Percentiles rank a stretch among this genome's conserved stretches.
These are phyloP conservation scores for Penicillium sp. DNA, from an alignment of 2,329 filamentous ascomycete species.

Conservation along the genomic window DNA sequence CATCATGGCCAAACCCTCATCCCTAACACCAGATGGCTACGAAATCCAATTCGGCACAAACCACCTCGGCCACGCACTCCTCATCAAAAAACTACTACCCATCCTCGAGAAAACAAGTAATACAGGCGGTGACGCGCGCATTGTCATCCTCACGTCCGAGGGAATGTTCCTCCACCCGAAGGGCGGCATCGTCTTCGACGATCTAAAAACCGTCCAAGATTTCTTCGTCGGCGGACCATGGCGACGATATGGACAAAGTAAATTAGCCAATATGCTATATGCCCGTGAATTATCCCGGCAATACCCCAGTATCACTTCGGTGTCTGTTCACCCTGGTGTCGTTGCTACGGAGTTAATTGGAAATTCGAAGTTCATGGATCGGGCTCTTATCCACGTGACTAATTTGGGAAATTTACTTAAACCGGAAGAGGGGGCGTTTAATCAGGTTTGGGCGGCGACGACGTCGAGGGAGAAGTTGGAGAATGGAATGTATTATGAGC, in stretches of 20 bases:
- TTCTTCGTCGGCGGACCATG: constrained; percentile 32
- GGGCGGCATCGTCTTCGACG: constrained; percentile 24
- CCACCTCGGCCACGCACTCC: constrained; percentile 35
- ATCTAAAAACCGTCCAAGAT: constrained; percentile 20
- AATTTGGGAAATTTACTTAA: constrained; percentile 24
- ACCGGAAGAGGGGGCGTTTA: constrained; percentile 48
- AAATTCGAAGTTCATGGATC: constrained; percentile 21
- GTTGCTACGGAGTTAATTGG: constrained; percentile 47
- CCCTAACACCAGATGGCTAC: constrained; percentile 37
- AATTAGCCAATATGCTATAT: constrained; percentile 57
- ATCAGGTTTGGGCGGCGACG: constrained; percentile 52
- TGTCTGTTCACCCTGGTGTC: constrained; percentile 52
- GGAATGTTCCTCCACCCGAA: constrained; percentile 21
- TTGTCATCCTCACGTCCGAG: constrained; percentile 34
- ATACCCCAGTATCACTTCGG: constrained; percentile 45
- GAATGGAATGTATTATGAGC: constrained; percentile 22
- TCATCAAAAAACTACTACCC: constrained; percentile 36
- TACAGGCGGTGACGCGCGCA: constrained; percentile 23
- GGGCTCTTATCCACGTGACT: constrained; percentile 16
- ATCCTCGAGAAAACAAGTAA: constrained; percentile 24
- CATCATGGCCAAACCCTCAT: constrained; percentile 34
- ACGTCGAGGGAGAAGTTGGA: constrained; percentile 21
- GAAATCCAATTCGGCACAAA: constrained; percentile 43
- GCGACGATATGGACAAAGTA: constrained; percentile 53
- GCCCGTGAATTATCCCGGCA: constrained; percentile 48